A percentile compares a stretch with the other conserved stretches of the same genome.
These are phyloP conservation scores for Fragilaria crotonensis DNA, from an alignment of 108 stramenopile species.

Conservation along the genomic window DNA sequence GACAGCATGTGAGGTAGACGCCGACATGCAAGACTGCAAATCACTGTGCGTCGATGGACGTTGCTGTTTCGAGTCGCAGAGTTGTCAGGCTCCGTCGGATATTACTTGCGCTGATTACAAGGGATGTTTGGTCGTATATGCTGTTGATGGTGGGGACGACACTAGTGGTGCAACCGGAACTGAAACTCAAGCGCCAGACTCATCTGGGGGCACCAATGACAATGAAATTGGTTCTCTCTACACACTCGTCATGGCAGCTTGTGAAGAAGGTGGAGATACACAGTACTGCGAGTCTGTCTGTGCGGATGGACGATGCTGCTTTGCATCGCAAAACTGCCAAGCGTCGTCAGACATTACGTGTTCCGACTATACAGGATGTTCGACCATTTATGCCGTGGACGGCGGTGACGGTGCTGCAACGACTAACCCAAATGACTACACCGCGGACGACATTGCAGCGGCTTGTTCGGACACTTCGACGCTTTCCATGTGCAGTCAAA, in stretches of 20 bases:
- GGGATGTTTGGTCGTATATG: not conserved
- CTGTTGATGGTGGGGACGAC: not conserved
- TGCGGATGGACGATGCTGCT: not conserved
- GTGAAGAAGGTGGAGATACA: not conserved
- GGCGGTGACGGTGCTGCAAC: not conserved
- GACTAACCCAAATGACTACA: not conserved
- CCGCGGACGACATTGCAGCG: not conserved
- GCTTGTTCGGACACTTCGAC: not conserved
- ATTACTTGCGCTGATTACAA: not conserved
- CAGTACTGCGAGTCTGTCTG: not conserved
- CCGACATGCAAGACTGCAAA: not conserved
- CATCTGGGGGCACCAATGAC: no score
- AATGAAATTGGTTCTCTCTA: no score
- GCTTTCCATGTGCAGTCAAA: not conserved
- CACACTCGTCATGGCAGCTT: no score
- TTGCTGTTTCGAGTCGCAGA: not conserved
- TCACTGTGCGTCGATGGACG: not conserved
- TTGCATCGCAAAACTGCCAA: not conserved
- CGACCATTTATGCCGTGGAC: not conserved
- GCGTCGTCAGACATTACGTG: not conserved
- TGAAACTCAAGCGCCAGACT: no score
- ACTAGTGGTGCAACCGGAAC: not conserved
- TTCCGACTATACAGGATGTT: not conserved
- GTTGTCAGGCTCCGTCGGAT: not conserved
- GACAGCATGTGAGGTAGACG: not conserved